These are phyloP conservation scores for Dipteronia sinensis DNA, from an alignment of 345 rosid species.

Conservation along the genomic window DNA sequence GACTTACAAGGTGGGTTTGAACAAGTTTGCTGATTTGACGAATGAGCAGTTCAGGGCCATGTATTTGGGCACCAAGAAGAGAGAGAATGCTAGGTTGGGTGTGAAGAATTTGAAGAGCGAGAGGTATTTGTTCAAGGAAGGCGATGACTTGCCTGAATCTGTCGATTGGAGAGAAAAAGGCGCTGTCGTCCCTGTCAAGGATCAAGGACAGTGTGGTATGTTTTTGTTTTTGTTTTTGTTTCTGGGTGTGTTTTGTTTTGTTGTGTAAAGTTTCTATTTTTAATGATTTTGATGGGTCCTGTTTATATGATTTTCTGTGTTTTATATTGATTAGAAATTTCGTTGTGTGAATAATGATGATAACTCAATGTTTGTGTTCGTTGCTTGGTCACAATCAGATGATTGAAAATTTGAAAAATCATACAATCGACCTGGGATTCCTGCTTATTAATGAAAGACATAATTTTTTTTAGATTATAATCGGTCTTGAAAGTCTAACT, in stretches of 20 bases:
- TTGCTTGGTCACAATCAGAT: too few species aligned
- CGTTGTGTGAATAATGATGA: too few species aligned
- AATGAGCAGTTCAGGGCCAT: slow-evolving; percentile 48
- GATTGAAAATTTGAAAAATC: background rate
- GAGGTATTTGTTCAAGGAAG: slow-evolving; percentile 27
- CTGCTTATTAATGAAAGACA: too few species aligned
- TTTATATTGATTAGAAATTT: background rate
- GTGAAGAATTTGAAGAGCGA: slow-evolving; percentile 27
- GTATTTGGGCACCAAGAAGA: slow-evolving; percentile 48
- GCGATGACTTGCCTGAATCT: slow-evolving; percentile 36
- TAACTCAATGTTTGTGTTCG: background rate
- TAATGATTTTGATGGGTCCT: too few species aligned
- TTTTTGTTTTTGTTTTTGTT: background rate
- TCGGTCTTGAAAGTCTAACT: too few species aligned
- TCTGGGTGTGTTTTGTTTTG: background rate
- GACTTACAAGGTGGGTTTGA: slow-evolving; percentile 55
- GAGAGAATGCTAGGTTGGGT: slow-evolving; percentile 11
- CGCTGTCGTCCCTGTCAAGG: slow-evolving; percentile 45
- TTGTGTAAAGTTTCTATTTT: too few species aligned
- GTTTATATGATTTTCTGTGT: too few species aligned
- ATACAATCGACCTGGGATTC: too few species aligned
- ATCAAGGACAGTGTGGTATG: slow-evolving; percentile 61
- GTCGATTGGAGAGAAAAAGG: slow-evolving; percentile 60
- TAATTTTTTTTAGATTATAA: too few species aligned
- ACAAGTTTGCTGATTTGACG: slow-evolving; percentile 64